Conservation (phyloP, 352 stramenopile genomes). For the Globisporangium camurandrum region DNA sequence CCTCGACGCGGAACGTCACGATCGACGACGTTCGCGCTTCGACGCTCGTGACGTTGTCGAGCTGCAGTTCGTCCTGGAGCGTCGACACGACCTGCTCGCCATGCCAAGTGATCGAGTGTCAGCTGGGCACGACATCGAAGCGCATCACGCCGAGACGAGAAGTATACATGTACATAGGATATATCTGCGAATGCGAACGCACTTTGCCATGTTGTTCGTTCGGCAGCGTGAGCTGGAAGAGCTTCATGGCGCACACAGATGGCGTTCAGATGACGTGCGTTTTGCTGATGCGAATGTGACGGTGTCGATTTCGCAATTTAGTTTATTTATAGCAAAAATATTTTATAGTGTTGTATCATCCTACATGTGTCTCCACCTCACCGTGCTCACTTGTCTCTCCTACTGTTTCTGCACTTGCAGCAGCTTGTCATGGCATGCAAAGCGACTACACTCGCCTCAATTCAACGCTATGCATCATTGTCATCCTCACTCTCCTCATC, state of each 20-base stretch:
- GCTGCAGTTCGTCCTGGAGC: slow-evolving; percentile 76
- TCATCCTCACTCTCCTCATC: slow-evolving; percentile 11
- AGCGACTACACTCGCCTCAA: no score
- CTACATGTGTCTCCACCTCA: no score
- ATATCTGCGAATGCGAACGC: not conserved
- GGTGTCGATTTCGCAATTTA: no score
- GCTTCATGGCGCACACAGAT: slow-evolving; percentile 47
- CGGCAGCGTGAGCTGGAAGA: slow-evolving; percentile 83
- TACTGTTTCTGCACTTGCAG: no score
- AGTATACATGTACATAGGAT: not conserved
- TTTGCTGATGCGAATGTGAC: no score
- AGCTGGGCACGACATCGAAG: no score
- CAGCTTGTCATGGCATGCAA: no score
- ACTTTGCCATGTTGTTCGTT: slow-evolving; percentile 80
- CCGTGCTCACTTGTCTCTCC: no score
- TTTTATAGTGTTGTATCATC: no score
- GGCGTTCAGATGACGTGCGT: no score
- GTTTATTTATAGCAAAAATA: no score
- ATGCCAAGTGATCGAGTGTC: not conserved
- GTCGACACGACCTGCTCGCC: slow-evolving; percentile 49
- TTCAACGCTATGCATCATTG: not conserved
- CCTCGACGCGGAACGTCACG: slow-evolving; percentile 80
- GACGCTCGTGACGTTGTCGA: slow-evolving; percentile 80
- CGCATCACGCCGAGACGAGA: no score
- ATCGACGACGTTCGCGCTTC: slow-evolving; percentile 82